Evolutionary conservation across 2,329 filamentous ascomycete species (phyloP), one percentile per base, ranked within the genome.

Genomic region (Epicoccum nigrum): DNA sequence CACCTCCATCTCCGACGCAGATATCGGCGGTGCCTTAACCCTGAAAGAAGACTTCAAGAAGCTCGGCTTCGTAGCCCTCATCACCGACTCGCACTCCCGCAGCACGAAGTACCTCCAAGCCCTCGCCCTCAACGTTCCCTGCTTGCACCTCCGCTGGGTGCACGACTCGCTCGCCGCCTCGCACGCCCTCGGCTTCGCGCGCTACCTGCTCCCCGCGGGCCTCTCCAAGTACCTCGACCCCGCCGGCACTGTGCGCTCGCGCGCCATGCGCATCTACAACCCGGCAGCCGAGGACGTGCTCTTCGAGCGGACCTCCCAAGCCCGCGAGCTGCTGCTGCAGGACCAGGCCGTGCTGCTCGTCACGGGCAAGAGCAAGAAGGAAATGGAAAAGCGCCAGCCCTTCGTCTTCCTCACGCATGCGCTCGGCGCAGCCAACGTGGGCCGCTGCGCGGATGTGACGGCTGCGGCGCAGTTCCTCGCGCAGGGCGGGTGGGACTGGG

Each of bases 81-180:
- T 99, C 53, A 88, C 92, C 0, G 90, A 97, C 65, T 83, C 85
- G 4, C 89, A 96, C 70, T 94, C 89, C 6, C 86, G 93, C 38
- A 92, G 91, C 56, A 84, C 86, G 41, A 99, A 97, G 70, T 97
- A 94, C 71, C 89, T 97, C 81, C 92, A 97, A 74, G 94, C 94
- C 0, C 82, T 99, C 2, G 92, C 94, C 0, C 82, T 99, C 0
- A 91, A 90, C 1, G 75, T 99, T 0, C 94, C 94, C 0, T 96
- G 92, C 64, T 79, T 99, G 1, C 88, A 90, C 5, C 83, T 86
- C 5, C 86, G 87, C 46, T 99, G 94, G 93, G 78, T 96, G 39
- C 80, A 83, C 20, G 83, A 88, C 41, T 96, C 90, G 55, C 72
- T 93, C 3, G 72, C 79, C 1, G 83, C 83, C 25, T 77, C 79